Percentiles rank a stretch among this genome's conserved stretches.
Conservation (phyloP, 352 stramenopile genomes). For the Globisporangium okanoganense region DNA sequence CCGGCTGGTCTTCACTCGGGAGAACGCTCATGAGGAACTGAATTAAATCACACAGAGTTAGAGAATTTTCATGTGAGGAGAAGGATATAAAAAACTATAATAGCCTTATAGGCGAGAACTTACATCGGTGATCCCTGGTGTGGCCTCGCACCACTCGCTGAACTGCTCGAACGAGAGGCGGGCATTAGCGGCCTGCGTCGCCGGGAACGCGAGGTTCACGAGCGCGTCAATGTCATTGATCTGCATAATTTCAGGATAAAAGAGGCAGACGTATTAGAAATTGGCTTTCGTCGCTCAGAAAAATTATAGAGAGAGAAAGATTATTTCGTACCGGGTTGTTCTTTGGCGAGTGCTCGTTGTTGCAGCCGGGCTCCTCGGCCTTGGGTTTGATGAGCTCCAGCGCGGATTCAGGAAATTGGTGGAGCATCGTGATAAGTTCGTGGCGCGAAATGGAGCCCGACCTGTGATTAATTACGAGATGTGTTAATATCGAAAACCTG, state of each 20-base stretch:
- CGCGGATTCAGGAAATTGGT: conserved; percentile 77
- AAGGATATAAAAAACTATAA: neutral
- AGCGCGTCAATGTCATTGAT: conserved; percentile 78
- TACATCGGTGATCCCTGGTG: conserved; percentile 72
- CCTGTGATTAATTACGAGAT: conserved; percentile 20
- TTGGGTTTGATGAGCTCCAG: conserved; percentile 55
- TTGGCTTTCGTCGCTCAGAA: neutral
- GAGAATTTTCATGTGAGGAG: neutral
- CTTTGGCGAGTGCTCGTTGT: neutral
- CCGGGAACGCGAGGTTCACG: conserved; percentile 76
- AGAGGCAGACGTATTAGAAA: neutral
- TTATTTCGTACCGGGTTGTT: conserved; percentile 11
- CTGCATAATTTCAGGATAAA: conserved; percentile 15
- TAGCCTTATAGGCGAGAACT: neutral
- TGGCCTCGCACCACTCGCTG: conserved; percentile 78
- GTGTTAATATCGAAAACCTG: neutral
- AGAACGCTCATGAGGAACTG: conserved; percentile 81
- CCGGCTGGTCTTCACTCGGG: conserved; percentile 48
- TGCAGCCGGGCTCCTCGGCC: conserved; percentile 16
- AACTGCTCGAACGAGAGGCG: conserved; percentile 88
- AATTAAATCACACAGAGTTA: neutral
- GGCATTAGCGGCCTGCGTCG: conserved; percentile 29
- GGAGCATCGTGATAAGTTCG: conserved; percentile 82
- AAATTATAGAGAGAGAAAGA: neutral
- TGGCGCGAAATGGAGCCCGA: conserved; percentile 83